Evolutionary conservation across 495 filamentous ascomycete species (phyloP).

Genomic region (Xylaria scruposa): DNA sequence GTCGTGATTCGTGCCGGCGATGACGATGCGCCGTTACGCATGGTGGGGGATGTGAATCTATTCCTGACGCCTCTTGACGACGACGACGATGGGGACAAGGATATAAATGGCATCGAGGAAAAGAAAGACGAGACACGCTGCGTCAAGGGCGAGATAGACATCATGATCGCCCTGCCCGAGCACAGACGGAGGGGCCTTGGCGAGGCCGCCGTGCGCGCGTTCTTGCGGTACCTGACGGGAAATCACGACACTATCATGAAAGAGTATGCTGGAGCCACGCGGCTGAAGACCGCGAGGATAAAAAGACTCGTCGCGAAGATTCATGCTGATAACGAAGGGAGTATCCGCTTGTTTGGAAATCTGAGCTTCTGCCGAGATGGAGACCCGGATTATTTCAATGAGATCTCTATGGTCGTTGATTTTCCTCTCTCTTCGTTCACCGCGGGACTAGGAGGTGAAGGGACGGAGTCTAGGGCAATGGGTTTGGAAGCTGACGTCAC

Average conservation of each 20-base stretch:
- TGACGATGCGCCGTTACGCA: slow-evolving; percentile 61
- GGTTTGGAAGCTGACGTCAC: neutral
- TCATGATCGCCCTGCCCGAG: slow-evolving; percentile 77
- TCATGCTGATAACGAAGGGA: slow-evolving; percentile 44
- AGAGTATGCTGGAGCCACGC: slow-evolving; percentile 58
- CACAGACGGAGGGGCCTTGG: slow-evolving; percentile 71
- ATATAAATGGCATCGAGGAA: neutral
- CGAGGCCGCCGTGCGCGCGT: slow-evolving; percentile 66
- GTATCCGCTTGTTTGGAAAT: slow-evolving; percentile 52
- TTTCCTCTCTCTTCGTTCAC: slow-evolving; percentile 7
- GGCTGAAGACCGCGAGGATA: slow-evolving; percentile 24
- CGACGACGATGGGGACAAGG: slow-evolving; percentile 19
- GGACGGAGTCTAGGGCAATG: neutral
- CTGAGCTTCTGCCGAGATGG: slow-evolving; percentile 55
- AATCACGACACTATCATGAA: slow-evolving; percentile 58
- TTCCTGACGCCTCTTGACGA: slow-evolving; percentile 67
- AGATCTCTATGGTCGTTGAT: slow-evolving; percentile 52
- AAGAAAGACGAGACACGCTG: slow-evolving; percentile 15
- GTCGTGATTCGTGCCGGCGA: slow-evolving; percentile 38
- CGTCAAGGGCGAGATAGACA: slow-evolving; percentile 77
- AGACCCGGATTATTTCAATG: slow-evolving; percentile 57
- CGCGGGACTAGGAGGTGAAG: neutral
- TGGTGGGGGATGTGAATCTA: slow-evolving; percentile 89
- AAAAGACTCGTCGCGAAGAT: slow-evolving; percentile 56
- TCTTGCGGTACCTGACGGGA: slow-evolving; percentile 67